Conservation (phyloP, 2,329 filamentous ascomycete genomes). For the Hymenoscyphus albidus region DNA sequence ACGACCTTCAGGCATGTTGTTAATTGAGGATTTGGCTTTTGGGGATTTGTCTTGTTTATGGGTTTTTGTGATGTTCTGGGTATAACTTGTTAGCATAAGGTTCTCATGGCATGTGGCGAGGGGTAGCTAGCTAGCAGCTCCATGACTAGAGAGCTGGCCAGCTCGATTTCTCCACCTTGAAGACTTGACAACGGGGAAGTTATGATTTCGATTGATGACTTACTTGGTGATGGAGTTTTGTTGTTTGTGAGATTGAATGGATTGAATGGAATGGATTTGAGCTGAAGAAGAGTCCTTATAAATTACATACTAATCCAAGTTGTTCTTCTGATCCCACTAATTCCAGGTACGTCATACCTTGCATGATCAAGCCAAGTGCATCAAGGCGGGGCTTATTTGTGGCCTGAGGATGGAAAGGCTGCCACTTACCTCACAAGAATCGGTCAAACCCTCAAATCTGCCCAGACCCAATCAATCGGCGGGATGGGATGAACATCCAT, state of each 20-base stretch:
- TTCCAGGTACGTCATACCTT: slow-evolving; percentile 1
- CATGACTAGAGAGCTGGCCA: background rate
- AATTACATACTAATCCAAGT: background rate
- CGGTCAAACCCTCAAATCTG: too few relatives aligned
- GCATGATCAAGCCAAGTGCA: background rate
- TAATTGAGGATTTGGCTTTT: background rate
- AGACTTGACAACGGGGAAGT: background rate
- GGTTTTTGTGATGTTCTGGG: background rate
- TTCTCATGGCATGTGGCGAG: background rate
- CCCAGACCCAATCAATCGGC: background rate
- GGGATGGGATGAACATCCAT: background rate
- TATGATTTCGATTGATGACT: background rate
- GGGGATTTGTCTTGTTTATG: background rate
- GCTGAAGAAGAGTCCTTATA: background rate
- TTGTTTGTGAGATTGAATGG: background rate
- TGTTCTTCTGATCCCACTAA: slow-evolving; percentile 5
- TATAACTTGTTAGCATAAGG: background rate
- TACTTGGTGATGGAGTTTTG: background rate
- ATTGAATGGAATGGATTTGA: background rate
- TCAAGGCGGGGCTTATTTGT: background rate
- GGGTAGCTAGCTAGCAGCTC: background rate
- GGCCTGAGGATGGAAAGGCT: background rate
- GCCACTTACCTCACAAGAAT: background rate
- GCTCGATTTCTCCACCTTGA: background rate
- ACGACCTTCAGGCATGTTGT: slow-evolving; percentile 50